Conservation (phyloP, 164 flowering plant species). For the Aristolochia contorta region DNA sequence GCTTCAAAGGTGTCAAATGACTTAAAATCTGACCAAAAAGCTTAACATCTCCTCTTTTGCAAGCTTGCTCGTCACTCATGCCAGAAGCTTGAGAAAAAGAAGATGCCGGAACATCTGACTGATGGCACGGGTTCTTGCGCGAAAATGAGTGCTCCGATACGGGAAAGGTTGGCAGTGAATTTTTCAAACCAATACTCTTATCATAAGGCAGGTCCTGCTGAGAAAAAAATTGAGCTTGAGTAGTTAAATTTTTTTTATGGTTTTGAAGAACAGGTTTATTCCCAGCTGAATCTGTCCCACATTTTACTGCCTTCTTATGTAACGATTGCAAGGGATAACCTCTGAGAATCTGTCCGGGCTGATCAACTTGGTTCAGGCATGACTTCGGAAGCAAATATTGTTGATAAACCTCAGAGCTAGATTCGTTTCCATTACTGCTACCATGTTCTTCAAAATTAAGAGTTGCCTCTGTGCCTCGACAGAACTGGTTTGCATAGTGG, state of each 20-base stretch:
- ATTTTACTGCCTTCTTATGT: constrained; percentile 28
- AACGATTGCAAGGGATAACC: constrained; percentile 36
- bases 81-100: constrained; percentile 13
- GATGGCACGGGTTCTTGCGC: constrained; percentile 17
- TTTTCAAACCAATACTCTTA: too few species aligned
- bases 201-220: background rate
- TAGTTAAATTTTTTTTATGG: constrained; percentile 7
- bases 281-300: constrained; percentile 11
- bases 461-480: constrained; percentile 13
- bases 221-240: constrained; percentile 10
- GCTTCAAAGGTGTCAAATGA: constrained; percentile 30
- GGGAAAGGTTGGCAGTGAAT: background rate
- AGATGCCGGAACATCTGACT: constrained; percentile 7
- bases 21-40: constrained; percentile 71
- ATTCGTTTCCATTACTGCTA: constrained; percentile 10
- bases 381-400: constrained; percentile 11
- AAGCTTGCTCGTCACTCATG: too few species aligned
- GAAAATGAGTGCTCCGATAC: constrained; percentile 4
- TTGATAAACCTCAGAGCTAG: constrained; percentile 12
- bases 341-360: constrained; percentile 24
- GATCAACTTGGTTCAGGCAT: constrained; percentile 14
- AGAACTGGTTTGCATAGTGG: constrained; percentile 9
- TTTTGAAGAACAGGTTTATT: constrained; percentile 16
- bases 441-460: constrained; percentile 19
- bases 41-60: background rate